A percentile compares a stretch with the other conserved stretches of the same genome.
These are phyloP conservation scores for Salix caprea DNA, from an alignment of 345 rosid genomes.

Conservation along the genomic window DNA sequence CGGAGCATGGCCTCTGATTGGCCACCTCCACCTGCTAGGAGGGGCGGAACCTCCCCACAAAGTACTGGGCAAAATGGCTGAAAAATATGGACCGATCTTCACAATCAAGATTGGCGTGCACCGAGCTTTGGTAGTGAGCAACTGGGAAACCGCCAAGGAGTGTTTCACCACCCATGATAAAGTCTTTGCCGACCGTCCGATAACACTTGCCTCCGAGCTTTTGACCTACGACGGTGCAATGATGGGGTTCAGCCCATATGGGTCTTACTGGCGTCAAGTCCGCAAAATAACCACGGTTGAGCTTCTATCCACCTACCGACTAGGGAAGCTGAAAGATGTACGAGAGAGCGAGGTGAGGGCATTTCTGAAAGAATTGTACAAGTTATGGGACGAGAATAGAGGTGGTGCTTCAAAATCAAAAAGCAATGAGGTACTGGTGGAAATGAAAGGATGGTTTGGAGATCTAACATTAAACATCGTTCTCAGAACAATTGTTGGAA, in stretches of 20 bases:
- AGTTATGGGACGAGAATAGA: conserved; percentile 2
- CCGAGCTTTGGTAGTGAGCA: conserved; percentile 25
- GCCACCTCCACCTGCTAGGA: conserved; percentile 39
- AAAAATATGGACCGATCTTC: conserved; percentile 36
- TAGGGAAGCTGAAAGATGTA: conserved; percentile 20
- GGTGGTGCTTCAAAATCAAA: background rate
- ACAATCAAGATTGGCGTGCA: conserved; percentile 30
- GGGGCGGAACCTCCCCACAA: conserved; percentile 30
- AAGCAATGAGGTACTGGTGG: conserved; percentile 10
- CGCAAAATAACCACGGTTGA: conserved; percentile 23
- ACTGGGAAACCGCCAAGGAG: conserved; percentile 29
- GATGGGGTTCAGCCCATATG: conserved; percentile 31
- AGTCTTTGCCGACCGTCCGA: conserved; percentile 32
- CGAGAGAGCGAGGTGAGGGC: conserved; percentile 16
- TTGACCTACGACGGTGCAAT: conserved; percentile 25
- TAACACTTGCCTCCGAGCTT: conserved; percentile 1
- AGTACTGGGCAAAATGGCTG: conserved; percentile 21
- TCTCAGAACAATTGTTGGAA: conserved; percentile 20
- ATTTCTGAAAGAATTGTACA: conserved; percentile 17
- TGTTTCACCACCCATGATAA: conserved; percentile 32
- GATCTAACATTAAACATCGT: conserved; percentile 26
- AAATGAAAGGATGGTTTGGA: conserved; percentile 37
- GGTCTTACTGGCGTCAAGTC: conserved; percentile 32
- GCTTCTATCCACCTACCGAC: conserved; percentile 35
- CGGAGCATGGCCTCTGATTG: conserved; percentile 34